Conservation (phyloP, 1,284 basidiomycete species). For the Austroboletus niveus region DNA sequence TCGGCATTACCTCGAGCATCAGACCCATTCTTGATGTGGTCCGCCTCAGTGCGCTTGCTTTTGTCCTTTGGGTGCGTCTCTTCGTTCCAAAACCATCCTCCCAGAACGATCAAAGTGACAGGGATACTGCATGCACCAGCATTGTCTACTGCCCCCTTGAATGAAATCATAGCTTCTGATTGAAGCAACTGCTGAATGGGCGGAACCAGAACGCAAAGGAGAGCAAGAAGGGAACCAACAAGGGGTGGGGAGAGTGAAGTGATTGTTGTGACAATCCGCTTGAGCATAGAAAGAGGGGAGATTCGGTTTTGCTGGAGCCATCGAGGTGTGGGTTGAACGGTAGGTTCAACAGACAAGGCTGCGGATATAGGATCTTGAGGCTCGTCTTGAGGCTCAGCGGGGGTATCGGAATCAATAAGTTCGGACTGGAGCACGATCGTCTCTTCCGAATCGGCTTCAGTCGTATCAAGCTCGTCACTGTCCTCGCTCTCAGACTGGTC, state of each 20-base stretch:
- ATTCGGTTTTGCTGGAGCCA: slow-evolving; percentile 1
- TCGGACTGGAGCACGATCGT: slow-evolving; percentile 14
- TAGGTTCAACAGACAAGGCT: neutral
- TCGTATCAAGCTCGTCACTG: slow-evolving; percentile 16
- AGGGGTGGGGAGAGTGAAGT: slow-evolving; percentile 48
- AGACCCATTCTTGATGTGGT: neutral
- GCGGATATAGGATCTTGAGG: neutral
- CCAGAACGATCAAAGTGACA: slow-evolving; percentile 87
- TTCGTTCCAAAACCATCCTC: slow-evolving; percentile 80
- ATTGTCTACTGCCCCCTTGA: slow-evolving; percentile 69
- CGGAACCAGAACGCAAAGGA: slow-evolving; percentile 78
- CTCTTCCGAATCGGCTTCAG: slow-evolving; percentile 25
- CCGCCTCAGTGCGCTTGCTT: neutral
- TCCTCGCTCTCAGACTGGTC: slow-evolving; percentile 28
- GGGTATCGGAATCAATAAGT: slow-evolving; percentile 1
- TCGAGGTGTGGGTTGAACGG: neutral
- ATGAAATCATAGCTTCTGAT: slow-evolving; percentile 53
- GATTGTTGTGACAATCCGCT: neutral
- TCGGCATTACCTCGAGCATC: neutral
- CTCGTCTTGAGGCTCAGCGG: neutral
- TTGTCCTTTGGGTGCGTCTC: slow-evolving; percentile 14
- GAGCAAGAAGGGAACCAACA: slow-evolving; percentile 75
- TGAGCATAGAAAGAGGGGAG: neutral
- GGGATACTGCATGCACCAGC: slow-evolving; percentile 87
- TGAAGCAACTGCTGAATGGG: slow-evolving; percentile 73